Conservation (phyloP, 73 alveolate genomes). For the Paramecium sexaurelia region DNA sequence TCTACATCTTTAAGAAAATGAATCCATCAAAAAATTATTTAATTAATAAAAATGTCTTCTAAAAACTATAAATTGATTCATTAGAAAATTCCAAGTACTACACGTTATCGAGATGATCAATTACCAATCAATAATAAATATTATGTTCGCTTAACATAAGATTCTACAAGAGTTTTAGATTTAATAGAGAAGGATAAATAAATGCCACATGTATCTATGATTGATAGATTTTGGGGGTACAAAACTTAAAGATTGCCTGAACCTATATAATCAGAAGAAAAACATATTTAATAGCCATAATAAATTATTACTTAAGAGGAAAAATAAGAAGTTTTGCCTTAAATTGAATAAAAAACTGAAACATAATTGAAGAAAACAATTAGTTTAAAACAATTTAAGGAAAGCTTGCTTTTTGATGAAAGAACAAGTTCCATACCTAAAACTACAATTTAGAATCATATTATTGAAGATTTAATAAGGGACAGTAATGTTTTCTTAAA, state of each 20-base stretch:
- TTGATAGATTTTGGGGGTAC: constrained; percentile 36
- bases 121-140: neutral
- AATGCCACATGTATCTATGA: neutral
- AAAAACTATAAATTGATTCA: constrained; percentile 50
- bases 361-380: neutral
- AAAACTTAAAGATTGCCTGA: neutral
- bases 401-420: constrained; percentile 58
- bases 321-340: neutral
- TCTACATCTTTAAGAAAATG: neutral
- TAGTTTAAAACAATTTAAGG: constrained; percentile 51
- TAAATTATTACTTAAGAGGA: neutral
- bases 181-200: constrained; percentile 8
- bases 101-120: constrained; percentile 32
- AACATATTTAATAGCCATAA: neutral
- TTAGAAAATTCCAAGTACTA: neutral
- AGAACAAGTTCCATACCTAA: constrained; percentile 67
- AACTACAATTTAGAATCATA: constrained; percentile 58
- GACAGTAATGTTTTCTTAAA: constrained; percentile 44
- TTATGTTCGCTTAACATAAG: neutral
- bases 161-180: constrained; percentile 16
- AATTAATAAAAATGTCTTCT: constrained; percentile 38
- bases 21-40: neutral
- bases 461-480: constrained; percentile 41
- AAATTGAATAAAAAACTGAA: neutral
- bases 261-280: neutral